A percentile compares a stretch with the other conserved stretches of the same genome.
Evolutionary conservation across 1,139 yeast species (phyloP).

Genomic region (Saccharomyces hybrid): DNA sequence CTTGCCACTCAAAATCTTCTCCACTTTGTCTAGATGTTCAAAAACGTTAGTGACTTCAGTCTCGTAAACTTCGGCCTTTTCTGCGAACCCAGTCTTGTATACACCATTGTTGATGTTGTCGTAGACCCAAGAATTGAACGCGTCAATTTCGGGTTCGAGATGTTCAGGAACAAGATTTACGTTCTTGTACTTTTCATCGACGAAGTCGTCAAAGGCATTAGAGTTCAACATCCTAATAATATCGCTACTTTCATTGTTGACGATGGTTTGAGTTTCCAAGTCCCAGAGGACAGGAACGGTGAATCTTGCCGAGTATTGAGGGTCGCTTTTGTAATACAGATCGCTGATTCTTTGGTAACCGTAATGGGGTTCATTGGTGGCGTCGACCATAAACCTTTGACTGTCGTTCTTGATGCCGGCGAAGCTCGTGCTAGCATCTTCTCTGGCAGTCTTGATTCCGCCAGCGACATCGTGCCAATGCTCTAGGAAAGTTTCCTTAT

Average conservation of each 20-base stretch:
- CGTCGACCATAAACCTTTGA: slow-evolving; percentile 22
- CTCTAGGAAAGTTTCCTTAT: slow-evolving; percentile 34
- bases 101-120: slow-evolving; percentile 88
- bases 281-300: slow-evolving; percentile 96
- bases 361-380: slow-evolving; percentile 58
- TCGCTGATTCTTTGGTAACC: slow-evolving; percentile 56
- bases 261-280: slow-evolving; percentile 70
- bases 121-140: slow-evolving; percentile 76
- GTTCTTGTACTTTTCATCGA: slow-evolving; percentile 42
- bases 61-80: slow-evolving; percentile 76
- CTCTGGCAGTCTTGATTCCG: slow-evolving; percentile 18
- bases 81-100: slow-evolving; percentile 87
- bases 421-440: slow-evolving; percentile 11
- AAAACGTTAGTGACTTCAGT: slow-evolving; percentile 61
- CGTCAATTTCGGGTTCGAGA: slow-evolving; percentile 56
- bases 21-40: slow-evolving; percentile 66
- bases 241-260: slow-evolving; percentile 84
- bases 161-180: slow-evolving; percentile 57
- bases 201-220: slow-evolving; percentile 51
- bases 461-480: slow-evolving; percentile 16
- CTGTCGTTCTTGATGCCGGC: slow-evolving; percentile 18
- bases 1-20: slow-evolving; percentile 47
- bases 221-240: slow-evolving; percentile 72
- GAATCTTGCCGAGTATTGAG: slow-evolving; percentile 69
- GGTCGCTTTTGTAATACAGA: slow-evolving; percentile 65